Evolutionary conservation across 306 rosid species (phyloP).

Genomic region (Fragaria iinumae): DNA sequence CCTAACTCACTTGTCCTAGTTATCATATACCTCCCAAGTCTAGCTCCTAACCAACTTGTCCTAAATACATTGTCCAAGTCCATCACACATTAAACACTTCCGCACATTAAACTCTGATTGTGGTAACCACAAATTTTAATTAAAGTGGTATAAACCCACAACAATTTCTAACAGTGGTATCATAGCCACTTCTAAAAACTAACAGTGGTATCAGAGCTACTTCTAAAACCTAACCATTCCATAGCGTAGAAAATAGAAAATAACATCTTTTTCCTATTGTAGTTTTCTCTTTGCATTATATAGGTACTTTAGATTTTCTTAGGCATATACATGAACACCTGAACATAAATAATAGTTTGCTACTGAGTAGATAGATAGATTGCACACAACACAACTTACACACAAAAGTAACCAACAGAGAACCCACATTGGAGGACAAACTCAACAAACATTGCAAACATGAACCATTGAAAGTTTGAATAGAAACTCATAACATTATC

Average conservation of each 20-base stretch:
- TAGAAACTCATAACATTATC: background rate
- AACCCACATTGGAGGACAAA: background rate
- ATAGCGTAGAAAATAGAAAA: background rate
- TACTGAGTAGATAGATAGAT: background rate
- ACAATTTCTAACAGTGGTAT: too few species aligned
- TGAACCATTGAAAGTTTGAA: background rate
- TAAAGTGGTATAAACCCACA: too few species aligned
- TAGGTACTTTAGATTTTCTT: background rate
- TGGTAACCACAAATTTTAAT: too few species aligned
- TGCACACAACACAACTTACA: background rate
- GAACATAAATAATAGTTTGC: background rate
- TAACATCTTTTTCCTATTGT: background rate
- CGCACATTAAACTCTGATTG: too few species aligned
- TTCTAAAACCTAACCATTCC: background rate
- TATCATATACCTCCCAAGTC: too few species aligned
- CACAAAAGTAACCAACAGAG: constrained; percentile 34
- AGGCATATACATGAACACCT: background rate
- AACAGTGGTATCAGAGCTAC: too few species aligned
- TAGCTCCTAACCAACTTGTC: too few species aligned
- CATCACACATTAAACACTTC: too few species aligned
- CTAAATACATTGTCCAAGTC: too few species aligned
- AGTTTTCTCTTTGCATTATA: background rate
- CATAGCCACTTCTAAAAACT: too few species aligned
- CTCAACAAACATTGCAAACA: background rate
- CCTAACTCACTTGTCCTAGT: too few species aligned